Percentiles rank a stretch among this genome's conserved stretches.
Evolutionary conservation across 2,329 filamentous ascomycete genomes (phyloP).

Genomic region (Fusarium hainanense): DNA sequence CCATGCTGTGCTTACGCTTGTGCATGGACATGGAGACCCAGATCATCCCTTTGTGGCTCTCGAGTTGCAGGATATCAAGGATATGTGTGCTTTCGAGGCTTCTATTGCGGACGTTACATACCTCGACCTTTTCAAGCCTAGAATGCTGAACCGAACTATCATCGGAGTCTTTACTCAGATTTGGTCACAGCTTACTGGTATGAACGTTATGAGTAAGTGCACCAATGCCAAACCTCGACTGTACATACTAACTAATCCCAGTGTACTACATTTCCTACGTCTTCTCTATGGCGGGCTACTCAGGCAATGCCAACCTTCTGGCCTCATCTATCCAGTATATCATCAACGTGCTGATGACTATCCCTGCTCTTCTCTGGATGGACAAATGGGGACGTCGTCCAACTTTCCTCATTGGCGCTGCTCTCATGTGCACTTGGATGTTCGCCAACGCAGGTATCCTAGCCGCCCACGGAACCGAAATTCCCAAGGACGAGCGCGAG

Average conservation of each 20-base stretch:
- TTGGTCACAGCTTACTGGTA: conserved; percentile 67
- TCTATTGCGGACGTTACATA: conserved; percentile 76
- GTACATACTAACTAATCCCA: background rate
- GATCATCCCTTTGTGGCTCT: conserved; percentile 71
- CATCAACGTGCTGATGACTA: conserved; percentile 83
- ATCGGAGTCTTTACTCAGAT: conserved; percentile 65
- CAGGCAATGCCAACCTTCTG: conserved; percentile 61
- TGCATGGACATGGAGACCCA: conserved; percentile 74
- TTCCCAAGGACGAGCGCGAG: conserved; percentile 58
- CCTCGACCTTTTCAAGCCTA: conserved; percentile 76
- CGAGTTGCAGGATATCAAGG: conserved; percentile 79
- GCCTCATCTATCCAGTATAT: conserved; percentile 70
- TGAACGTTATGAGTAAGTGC: conserved; percentile 67
- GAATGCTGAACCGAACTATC: conserved; percentile 66
- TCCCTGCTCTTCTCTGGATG: conserved; percentile 79
- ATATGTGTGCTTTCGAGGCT: conserved; percentile 79
- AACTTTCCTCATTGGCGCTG: conserved; percentile 71
- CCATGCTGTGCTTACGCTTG: conserved; percentile 64
- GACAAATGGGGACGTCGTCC: conserved; percentile 80
- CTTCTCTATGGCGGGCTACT: conserved; percentile 55
- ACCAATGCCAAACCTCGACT: rapidly evolving
- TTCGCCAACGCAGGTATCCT: conserved; percentile 65
- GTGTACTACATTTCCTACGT: conserved; percentile 70
- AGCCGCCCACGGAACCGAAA: conserved; percentile 56
- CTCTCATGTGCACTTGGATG: conserved; percentile 73